Conservation (phyloP, 2,329 filamentous ascomycete species). For the Ophiostoma sp. region DNA sequence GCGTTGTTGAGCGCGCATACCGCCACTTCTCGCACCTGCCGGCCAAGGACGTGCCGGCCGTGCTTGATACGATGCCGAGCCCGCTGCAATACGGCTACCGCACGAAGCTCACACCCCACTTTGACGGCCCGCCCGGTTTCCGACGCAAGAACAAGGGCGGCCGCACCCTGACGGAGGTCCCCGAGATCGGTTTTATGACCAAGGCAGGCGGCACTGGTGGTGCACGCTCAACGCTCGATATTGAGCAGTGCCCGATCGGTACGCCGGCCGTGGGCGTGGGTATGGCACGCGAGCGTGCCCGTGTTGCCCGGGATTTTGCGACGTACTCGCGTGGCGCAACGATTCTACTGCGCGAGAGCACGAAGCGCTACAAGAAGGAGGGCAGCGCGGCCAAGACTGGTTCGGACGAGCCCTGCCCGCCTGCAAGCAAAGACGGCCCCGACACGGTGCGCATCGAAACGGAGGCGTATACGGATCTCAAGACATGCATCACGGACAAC, state of each 20-base stretch:
- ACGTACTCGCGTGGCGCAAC: conserved; percentile 80
- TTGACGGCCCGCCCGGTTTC: conserved; percentile 62
- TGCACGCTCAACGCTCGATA: conserved; percentile 74
- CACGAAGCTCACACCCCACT: conserved; percentile 95
- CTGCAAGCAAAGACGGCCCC: conserved; percentile 32
- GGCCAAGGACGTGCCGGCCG: conserved; percentile 64
- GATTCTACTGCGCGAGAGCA: conserved; percentile 81
- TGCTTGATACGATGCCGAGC: conserved; percentile 81
- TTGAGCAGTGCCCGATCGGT: conserved; percentile 94
- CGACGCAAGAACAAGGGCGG: conserved; percentile 45
- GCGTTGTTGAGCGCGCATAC: conserved; percentile 86
- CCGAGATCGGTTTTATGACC: conserved; percentile 82
- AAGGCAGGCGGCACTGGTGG: conserved; percentile 52
- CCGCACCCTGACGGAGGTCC: conserved; percentile 53
- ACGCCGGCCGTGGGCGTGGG: conserved; percentile 78
- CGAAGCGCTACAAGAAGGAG: conserved; percentile 55
- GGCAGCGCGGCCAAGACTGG: neutral
- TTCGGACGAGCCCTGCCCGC: neutral
- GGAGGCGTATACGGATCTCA: conserved; percentile 65
- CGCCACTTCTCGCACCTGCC: conserved; percentile 81
- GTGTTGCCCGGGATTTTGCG: conserved; percentile 63
- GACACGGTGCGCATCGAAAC: conserved; percentile 47
- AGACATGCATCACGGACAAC: conserved; percentile 82
- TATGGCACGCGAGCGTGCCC: conserved; percentile 69
- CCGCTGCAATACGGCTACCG: conserved; percentile 90